A percentile compares a stretch with the other conserved stretches of the same genome.
Evolutionary conservation across 371 early-diverging fungal species (phyloP).

Genomic region (Rhizopus arrhizus): DNA sequence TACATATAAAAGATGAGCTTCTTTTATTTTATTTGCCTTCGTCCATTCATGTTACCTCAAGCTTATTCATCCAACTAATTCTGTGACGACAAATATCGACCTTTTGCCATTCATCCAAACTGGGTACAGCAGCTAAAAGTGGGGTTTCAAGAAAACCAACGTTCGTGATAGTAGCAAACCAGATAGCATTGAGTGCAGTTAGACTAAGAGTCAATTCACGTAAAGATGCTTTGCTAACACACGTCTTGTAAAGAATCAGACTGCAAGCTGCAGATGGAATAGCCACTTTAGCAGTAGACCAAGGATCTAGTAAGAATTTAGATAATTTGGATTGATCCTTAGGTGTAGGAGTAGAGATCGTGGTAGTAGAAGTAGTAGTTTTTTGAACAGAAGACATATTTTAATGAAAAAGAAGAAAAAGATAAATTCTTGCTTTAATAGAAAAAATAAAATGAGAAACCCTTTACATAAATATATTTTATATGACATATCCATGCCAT

Average conservation of each 20-base stretch:
- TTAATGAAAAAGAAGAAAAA: too few relatives aligned
- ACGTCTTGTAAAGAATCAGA: slow-evolving; percentile 25
- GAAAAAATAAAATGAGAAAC: background rate
- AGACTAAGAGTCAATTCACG: slow-evolving; percentile 34
- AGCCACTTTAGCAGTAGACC: slow-evolving; percentile 32
- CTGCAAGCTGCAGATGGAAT: slow-evolving; percentile 29
- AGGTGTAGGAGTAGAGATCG: background rate
- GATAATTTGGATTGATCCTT: slow-evolving; percentile 19
- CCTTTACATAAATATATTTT: background rate
- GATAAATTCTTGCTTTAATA: background rate
- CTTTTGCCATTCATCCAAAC: slow-evolving; percentile 23
- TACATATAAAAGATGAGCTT: slow-evolving; percentile 5
- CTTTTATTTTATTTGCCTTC: background rate
- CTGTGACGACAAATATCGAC: slow-evolving; percentile 32
- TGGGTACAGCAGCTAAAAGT: slow-evolving; percentile 22
- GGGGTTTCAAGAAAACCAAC: slow-evolving; percentile 31
- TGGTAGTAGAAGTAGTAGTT: background rate
- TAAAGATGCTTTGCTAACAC: slow-evolving; percentile 25
- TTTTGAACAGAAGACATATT: background rate
- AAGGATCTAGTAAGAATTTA: slow-evolving; percentile 34
- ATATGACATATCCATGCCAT: too few relatives aligned
- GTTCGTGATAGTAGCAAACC: slow-evolving; percentile 32
- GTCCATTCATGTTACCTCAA: slow-evolving; percentile 23
- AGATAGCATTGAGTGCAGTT: slow-evolving; percentile 25
- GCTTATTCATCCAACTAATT: slow-evolving; percentile 34